phyloP scores from a whole-genome alignment of 192 early-diverging fungal species.

The Mortierella hygrophila region DNA sequence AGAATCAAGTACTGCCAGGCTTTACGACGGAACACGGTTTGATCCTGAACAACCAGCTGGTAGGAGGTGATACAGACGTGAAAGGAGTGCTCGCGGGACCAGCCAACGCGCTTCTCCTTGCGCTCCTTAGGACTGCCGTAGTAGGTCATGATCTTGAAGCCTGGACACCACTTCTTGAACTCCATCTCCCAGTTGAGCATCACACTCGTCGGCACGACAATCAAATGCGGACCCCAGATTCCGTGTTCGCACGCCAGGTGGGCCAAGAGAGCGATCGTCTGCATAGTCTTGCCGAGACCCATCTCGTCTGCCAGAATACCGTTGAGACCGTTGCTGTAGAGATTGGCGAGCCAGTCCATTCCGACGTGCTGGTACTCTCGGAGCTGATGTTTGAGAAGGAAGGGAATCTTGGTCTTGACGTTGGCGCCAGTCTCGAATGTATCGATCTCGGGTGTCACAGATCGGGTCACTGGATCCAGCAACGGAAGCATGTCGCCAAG shows the following conservation, averaged over 20 bases:
- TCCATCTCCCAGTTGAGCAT: constrained; percentile 87
- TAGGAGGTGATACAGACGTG: constrained; percentile 77
- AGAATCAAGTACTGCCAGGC: constrained; percentile 77
- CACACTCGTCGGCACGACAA: constrained; percentile 83
- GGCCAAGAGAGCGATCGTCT: constrained; percentile 76
- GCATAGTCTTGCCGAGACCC: constrained; percentile 77
- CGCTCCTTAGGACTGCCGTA: constrained; percentile 80
- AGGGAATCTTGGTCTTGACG: constrained; percentile 67
- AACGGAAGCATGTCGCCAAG: constrained; percentile 45
- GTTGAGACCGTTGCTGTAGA: constrained; percentile 89
- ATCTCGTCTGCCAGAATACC: constrained; percentile 79
- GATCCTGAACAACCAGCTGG: constrained; percentile 71
- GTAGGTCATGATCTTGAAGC: constrained; percentile 80
- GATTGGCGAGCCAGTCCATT: constrained; percentile 89
- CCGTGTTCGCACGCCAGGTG: constrained; percentile 73
- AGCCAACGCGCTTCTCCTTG: constrained; percentile 68
- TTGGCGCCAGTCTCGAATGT: constrained; percentile 58
- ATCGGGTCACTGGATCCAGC: constrained; percentile 25
- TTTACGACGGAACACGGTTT: constrained; percentile 68
- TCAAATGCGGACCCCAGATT: constrained; percentile 75
- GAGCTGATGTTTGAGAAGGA: constrained; percentile 75
- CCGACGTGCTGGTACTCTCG: constrained; percentile 93
- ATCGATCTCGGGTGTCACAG: constrained; percentile 19
- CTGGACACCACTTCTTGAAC: constrained; percentile 78
- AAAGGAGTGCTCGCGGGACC: constrained; percentile 70